These are phyloP conservation scores for Desmodesmus armatus DNA, from an alignment of 139 green algal genomes.

Conservation along the genomic window DNA sequence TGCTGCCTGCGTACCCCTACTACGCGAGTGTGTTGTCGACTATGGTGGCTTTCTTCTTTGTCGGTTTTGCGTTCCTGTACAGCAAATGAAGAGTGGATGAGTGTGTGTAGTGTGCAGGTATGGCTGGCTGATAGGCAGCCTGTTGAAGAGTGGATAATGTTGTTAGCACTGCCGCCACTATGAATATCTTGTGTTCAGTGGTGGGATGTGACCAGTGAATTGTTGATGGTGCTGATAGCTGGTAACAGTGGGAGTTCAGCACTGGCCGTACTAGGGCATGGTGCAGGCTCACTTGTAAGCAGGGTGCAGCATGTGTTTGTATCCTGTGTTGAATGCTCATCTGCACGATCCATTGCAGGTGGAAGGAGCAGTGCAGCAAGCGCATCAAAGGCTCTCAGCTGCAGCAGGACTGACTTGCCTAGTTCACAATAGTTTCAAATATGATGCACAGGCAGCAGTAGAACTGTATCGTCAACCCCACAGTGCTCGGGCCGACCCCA, in stretches of 20 bases:
- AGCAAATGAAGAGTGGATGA: constrained; percentile 15
- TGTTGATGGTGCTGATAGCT: not conserved
- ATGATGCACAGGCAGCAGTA: too few species aligned
- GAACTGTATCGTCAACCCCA: too few species aligned
- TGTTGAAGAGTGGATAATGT: not conserved
- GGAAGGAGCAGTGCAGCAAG: too few species aligned
- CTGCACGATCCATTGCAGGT: too few species aligned
- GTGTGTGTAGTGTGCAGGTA: not conserved
- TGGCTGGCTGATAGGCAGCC: not conserved
- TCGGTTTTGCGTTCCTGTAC: constrained; percentile 82
- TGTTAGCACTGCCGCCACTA: not conserved
- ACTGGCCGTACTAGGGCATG: too few species aligned
- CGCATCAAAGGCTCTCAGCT: too few species aligned
- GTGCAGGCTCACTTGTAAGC: too few species aligned
- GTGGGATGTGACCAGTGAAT: not conserved
- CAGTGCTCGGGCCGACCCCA: too few species aligned
- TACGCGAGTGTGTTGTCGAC: constrained; percentile 77
- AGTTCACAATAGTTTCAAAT: too few species aligned
- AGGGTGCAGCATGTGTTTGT: too few species aligned
- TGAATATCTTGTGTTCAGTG: not conserved
- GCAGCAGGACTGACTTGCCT: too few species aligned
- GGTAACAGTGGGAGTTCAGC: not conserved
- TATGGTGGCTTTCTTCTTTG: constrained; percentile 82
- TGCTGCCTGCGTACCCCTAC: constrained; percentile 90
- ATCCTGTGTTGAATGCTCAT: too few species aligned